These are phyloP conservation scores for Moesziomyces sp. DNA, from an alignment of 1,284 basidiomycete genomes.

Conservation along the genomic window DNA sequence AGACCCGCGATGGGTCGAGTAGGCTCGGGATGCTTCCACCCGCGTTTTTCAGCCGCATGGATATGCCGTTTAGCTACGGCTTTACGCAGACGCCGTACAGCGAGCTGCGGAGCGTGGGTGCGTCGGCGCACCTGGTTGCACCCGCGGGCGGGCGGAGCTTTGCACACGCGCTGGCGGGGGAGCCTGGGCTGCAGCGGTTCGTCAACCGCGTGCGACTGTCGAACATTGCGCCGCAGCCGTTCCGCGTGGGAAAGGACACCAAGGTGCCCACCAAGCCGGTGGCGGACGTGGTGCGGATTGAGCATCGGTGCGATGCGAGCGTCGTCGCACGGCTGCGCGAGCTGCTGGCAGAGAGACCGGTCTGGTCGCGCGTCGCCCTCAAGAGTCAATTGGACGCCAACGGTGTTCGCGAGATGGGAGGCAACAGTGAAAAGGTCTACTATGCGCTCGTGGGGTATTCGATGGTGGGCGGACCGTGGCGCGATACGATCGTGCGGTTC, in stretches of 20 bases:
- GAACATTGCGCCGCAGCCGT: constrained; percentile 44
- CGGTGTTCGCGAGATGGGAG: constrained; percentile 75
- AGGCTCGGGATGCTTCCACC: constrained; percentile 60
- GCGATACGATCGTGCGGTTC: constrained; percentile 86
- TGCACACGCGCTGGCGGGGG: constrained; percentile 5
- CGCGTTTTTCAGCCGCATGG: constrained; percentile 56
- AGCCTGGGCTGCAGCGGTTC: constrained; percentile 28
- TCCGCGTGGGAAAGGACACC: constrained; percentile 19
- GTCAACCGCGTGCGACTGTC: constrained; percentile 39
- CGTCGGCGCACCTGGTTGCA: background rate
- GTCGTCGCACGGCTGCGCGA: constrained; percentile 16
- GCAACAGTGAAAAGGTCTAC: constrained; percentile 68
- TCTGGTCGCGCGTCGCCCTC: constrained; percentile 87
- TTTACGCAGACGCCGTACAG: constrained; percentile 52
- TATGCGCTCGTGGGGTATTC: constrained; percentile 75
- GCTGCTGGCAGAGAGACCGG: constrained; percentile 75
- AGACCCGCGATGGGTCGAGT: constrained; percentile 18
- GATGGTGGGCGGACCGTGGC: constrained; percentile 92
- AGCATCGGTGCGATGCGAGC: constrained; percentile 21
- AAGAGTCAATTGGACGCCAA: constrained; percentile 81
- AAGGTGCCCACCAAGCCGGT: constrained; percentile 20
- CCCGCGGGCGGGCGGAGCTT: constrained; percentile 2
- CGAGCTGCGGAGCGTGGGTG: constrained; percentile 40
- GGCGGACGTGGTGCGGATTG: constrained; percentile 29
- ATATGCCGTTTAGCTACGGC: constrained; percentile 54